Base-by-base conservation (phyloP, 495 filamentous ascomycete species). In the Cudoniella acicularis region DNA sequence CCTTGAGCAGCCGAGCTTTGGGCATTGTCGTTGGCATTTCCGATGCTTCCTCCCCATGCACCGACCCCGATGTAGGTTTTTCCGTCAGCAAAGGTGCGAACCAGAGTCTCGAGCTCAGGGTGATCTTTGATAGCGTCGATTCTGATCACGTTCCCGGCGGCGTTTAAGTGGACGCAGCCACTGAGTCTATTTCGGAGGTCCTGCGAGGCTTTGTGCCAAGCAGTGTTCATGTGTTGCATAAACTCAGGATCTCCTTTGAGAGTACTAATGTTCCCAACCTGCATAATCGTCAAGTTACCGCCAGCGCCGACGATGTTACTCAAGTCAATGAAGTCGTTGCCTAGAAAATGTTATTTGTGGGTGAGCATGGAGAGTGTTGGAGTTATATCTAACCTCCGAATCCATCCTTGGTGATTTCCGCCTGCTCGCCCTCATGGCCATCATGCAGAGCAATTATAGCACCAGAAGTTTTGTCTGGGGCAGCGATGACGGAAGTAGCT, bases 11-110 rank as follows among this genome's bases (percentile, higher is more conserved):
- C 70, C 2, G 62, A 65, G 42, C 67, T 71, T 59, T 71, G 65
- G 10, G 56, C 56, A 46, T 70, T 68, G 24, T 72, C 68, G 10
- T 36, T 55, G 10, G 65, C 60, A 22, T 70, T 64, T 2, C 69
- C 69, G n/a, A 17, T 10, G 18, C 36, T 65, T 3, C 62, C 52
- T 18, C 64, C 67, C 73, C 72, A 76, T 53, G 73, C 68, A 22
- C 73, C 73, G 21, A 76, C 70, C n/a, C 73, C 72, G 46, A 76
- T 72, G 45, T 76, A 76, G 1, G 72, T 73, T 22, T 72, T 73
- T 1, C 73, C 73, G 22, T 76, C 64, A 0, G 73, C 73, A 40
- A 76, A 76, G 10, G 67, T 66, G 17, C 72, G 67, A 26, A 76
- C 65, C 40, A 76, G 70, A 23, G 57, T 50, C 50, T 76, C 72